Percentiles rank a stretch among this genome's conserved stretches.
These are phyloP conservation scores for Leccinum ochraceum DNA, from an alignment of 768 basidiomycete genomes.

Conservation along the genomic window DNA sequence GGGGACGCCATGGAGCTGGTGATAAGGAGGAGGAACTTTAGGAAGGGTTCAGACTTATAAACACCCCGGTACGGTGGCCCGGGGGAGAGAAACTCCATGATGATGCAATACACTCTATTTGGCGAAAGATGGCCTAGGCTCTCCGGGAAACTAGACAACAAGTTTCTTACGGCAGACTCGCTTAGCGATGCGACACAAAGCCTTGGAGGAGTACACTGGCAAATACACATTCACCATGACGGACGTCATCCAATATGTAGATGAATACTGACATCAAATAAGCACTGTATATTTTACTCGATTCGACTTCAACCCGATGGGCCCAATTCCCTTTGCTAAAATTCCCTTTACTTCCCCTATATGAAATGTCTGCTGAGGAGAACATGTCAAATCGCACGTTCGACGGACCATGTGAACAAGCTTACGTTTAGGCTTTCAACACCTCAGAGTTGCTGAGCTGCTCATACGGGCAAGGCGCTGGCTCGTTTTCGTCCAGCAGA, in stretches of 20 bases:
- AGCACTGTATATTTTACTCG: not conserved
- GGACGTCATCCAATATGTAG: not conserved
- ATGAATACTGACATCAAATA: not conserved
- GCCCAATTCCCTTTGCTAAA: not conserved
- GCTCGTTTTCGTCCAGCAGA: constrained; percentile 24
- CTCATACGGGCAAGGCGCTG: constrained; percentile 21
- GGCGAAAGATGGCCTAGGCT: not conserved
- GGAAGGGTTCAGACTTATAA: constrained; percentile 3
- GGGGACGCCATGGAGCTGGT: constrained; percentile 18
- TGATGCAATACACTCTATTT: not conserved
- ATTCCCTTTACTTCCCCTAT: not conserved
- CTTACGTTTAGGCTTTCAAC: constrained; percentile 5
- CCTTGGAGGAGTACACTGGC: no score
- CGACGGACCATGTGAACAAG: not conserved
- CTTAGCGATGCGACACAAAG: no score
- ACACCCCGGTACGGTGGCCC: not conserved
- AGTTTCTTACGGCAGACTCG: not conserved
- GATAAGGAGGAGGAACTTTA: not conserved
- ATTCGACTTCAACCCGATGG: not conserved
- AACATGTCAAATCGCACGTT: not conserved
- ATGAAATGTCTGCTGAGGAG: not conserved
- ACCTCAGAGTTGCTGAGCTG: constrained; percentile 5
- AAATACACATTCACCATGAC: not conserved
- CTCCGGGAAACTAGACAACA: not conserved
- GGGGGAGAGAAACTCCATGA: not conserved